Conservation (phyloP, 2,329 filamentous ascomycete species). For the Nemania sp. region DNA sequence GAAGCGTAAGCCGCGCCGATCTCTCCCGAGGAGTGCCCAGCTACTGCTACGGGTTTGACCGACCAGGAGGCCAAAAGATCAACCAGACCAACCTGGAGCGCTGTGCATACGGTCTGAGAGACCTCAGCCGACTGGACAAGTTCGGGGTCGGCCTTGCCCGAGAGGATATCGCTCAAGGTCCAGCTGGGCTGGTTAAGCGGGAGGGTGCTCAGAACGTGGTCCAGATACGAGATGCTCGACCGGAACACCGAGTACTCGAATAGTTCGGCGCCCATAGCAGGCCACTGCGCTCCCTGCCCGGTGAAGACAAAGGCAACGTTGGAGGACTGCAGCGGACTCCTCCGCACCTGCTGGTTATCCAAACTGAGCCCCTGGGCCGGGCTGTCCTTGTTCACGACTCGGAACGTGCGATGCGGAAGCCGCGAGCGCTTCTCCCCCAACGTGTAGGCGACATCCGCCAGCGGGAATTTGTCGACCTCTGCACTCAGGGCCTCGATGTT, state of each 20-base stretch:
- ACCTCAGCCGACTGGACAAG: conserved; percentile 27
- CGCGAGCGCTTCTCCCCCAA: background rate
- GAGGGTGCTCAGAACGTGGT: conserved; percentile 15
- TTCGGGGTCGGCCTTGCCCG: background rate
- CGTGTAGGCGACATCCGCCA: conserved; percentile 7
- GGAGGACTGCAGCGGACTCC: background rate
- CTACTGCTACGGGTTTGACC: conserved; percentile 44
- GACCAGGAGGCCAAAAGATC: conserved; percentile 40
- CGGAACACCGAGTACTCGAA: conserved; percentile 24
- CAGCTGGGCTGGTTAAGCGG: conserved; percentile 6
- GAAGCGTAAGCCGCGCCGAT: conserved; percentile 40
- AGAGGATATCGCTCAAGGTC: conserved; percentile 15
- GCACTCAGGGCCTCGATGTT: background rate
- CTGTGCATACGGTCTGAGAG: conserved; percentile 41
- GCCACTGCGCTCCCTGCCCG: conserved; percentile 43
- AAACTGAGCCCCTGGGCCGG: background rate
- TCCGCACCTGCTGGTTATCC: background rate
- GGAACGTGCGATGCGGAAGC: background rate
- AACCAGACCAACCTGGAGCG: conserved; percentile 44
- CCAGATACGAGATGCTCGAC: conserved; percentile 19
- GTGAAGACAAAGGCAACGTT: conserved; percentile 23
- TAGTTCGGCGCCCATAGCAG: conserved; percentile 34
- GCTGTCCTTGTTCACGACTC: conserved; percentile 6
- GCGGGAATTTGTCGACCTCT: background rate
- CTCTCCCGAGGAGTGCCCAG: conserved; percentile 43